Conservation (phyloP, 1,284 basidiomycete genomes). For the Fomitopsis schrenkii region DNA sequence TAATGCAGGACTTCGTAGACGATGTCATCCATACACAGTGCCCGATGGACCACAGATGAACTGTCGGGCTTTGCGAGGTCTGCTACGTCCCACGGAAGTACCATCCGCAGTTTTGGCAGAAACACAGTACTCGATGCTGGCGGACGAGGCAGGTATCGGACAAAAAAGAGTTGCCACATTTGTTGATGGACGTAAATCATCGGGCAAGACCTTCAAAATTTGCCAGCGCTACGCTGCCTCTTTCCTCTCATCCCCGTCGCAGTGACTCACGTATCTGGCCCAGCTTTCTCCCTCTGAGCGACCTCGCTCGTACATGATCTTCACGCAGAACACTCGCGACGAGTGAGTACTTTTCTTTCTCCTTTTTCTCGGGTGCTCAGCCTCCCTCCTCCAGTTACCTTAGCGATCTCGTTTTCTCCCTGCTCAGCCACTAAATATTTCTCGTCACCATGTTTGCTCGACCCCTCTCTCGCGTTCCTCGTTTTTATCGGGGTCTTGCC, state of each 20-base stretch:
- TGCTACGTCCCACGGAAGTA: no score
- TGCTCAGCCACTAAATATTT: constrained; percentile 52
- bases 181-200: background rate
- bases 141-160: no score
- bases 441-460: constrained; percentile 48
- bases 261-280: constrained; percentile 13
- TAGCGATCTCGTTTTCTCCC: constrained; percentile 82
- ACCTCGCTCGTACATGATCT: constrained; percentile 66
- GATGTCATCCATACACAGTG: background rate
- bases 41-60: background rate
- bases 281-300: constrained; percentile 18
- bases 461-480: constrained; percentile 45
- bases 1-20: background rate
- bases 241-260: background rate
- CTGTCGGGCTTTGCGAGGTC: no score
- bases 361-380: constrained; percentile 7
- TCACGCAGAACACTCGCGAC: constrained; percentile 81
- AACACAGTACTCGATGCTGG: no score
- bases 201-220: background rate
- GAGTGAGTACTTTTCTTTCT: constrained; percentile 47
- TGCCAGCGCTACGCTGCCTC: background rate
- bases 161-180: background rate
- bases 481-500: constrained; percentile 56
- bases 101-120: no score
- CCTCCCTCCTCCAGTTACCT: constrained; percentile 55